Evolutionary conservation across 1,139 yeast species (phyloP).

Genomic region (Pichia norvegensis): DNA sequence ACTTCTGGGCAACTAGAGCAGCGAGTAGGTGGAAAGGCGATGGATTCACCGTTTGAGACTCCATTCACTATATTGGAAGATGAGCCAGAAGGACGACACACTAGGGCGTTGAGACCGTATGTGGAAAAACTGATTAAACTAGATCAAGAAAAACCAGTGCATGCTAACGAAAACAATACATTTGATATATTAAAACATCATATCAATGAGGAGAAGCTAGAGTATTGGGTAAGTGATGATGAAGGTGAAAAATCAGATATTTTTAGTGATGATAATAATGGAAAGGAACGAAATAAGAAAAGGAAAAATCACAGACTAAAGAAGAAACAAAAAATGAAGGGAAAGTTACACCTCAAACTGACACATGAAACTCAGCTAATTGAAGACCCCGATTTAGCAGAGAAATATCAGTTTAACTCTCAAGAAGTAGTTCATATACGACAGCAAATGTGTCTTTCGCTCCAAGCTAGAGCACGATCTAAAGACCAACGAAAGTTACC

Average conservation of each 20-base stretch:
- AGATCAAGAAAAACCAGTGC: constrained; percentile 1
- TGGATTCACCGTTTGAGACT: constrained; percentile 8
- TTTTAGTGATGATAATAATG: not conserved
- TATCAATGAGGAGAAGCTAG: constrained; percentile 16
- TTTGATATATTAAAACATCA: constrained; percentile 10
- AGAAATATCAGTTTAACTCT: constrained; percentile 7
- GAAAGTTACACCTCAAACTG: not conserved
- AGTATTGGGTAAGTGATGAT: constrained; percentile 17
- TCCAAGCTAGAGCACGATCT: constrained; percentile 2
- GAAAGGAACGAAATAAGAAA: not conserved
- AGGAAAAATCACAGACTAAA: not conserved
- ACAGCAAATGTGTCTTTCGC: constrained; percentile 12
- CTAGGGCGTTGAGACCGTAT: constrained; percentile 8
- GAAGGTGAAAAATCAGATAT: constrained; percentile 3
- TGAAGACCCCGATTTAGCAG: not conserved
- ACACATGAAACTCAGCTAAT: constrained; percentile 8
- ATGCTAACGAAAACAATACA: constrained; percentile 17
- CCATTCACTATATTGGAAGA: constrained; percentile 6
- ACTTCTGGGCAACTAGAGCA: not conserved
- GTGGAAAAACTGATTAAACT: constrained; percentile 2
- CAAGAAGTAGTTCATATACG: constrained; percentile 7
- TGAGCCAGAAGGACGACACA: constrained; percentile 1
- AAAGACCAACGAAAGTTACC: constrained; percentile 1
- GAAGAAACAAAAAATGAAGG: not conserved
- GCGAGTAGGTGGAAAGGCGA: not conserved